Conservation (phyloP, 1,139 yeast genomes). For the Yamadazyma blattariae region DNA sequence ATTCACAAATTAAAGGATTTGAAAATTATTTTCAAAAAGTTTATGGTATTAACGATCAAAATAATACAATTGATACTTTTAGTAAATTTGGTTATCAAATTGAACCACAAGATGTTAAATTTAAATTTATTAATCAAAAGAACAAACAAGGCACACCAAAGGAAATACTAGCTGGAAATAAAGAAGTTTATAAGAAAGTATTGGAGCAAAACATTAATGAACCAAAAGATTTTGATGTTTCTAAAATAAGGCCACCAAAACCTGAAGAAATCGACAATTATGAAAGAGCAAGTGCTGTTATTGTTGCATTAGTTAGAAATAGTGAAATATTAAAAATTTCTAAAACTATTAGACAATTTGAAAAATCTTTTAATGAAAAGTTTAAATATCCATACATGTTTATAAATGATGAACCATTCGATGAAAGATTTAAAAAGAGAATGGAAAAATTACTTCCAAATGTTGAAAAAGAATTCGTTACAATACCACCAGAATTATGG, state of each 20-base stretch:
- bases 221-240: conserved; percentile 47
- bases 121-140: conserved; percentile 31
- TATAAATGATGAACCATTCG: conserved; percentile 67
- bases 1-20: conserved; percentile 1
- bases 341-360: conserved; percentile 56
- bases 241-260: conserved; percentile 34
- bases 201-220: conserved; percentile 35
- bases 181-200: conserved; percentile 27
- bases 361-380: conserved; percentile 61
- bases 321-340: conserved; percentile 51
- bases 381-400: conserved; percentile 81
- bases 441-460: conserved; percentile 46
- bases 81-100: conserved; percentile 7
- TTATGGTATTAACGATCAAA: too few species aligned
- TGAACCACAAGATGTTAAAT: conserved; percentile 28
- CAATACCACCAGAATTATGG: conserved; percentile 59
- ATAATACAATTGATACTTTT: neutral
- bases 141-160: conserved; percentile 25
- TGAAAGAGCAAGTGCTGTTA: conserved; percentile 65
- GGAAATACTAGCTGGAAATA: conserved; percentile 32
- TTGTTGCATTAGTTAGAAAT: conserved; percentile 68
- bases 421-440: conserved; percentile 48
- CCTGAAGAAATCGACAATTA: conserved; percentile 24
- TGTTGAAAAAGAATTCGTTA: conserved; percentile 56
- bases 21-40: too few species aligned